Base-by-base conservation (phyloP, 192 early-diverging fungal genomes). In the Dissophora globulifera region DNA sequence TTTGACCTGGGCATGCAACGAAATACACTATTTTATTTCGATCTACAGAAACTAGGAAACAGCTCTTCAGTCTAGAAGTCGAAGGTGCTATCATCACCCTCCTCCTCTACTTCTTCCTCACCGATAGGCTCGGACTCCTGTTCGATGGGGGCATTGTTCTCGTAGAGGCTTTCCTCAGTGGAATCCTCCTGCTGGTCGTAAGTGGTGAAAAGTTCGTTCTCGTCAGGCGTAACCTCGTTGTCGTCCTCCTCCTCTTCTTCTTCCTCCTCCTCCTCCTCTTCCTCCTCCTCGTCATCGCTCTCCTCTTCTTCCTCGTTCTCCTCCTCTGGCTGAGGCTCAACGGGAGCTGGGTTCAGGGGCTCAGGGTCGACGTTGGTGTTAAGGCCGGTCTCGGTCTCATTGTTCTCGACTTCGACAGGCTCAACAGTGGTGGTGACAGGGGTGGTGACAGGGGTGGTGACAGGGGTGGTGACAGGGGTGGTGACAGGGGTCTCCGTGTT, bases 61-160 rank as follows among this genome's bases (percentile, higher is more conserved):
- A 9, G 35, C 35, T 6, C 35, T 9, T 38, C 35, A 6, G 35
- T 38, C 31, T 63, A 63, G 19, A 42, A 52, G 27, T 40, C 61
- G 33, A 30, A 59, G 22, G 43, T 43, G 1, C 47, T 43, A 25
- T 59, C 57, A 20, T 47, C 43, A 12, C 42, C 43, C 9, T 56
- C 20, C 22, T 38, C 23, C 29, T n/a, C 43, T 13, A 40, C 13
- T 7, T 40, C 13, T 10, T 40, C 13, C 38, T 40, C 38, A 27
- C 27, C 56, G 15, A 2, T 26, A 11, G 42, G 41, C 12, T 45
- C 10, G 42, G 23, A 13, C 3, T 32, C 42, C 15, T 45, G 41
- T 22, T 42, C 4, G 56, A 3, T 15, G 5, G 5, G 12, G 12
- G 9, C 46, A 19, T 47, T 47, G 46, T 47, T 20, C 20, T 20